phyloP scores from a whole-genome alignment of 352 stramenopile species.

The Pythium chondricola region DNA sequence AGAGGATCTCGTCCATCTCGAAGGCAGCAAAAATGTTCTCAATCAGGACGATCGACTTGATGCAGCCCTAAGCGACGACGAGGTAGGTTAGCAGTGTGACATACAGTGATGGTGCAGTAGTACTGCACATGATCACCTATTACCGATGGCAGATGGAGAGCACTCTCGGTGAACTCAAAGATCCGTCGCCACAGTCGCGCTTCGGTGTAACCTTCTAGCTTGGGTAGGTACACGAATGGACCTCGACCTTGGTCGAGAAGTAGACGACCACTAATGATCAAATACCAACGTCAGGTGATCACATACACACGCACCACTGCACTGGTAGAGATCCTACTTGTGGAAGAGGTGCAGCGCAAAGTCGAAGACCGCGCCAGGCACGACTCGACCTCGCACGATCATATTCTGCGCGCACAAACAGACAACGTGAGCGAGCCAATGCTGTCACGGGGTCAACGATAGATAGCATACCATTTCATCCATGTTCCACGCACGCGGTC shows the following conservation, averaged over 20 bases:
- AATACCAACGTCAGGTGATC: neutral
- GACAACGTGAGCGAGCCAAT: constrained; percentile 4
- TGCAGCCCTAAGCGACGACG: constrained; percentile 33
- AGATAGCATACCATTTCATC: constrained; percentile 77
- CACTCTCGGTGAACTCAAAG: constrained; percentile 88
- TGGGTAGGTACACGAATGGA: constrained; percentile 94
- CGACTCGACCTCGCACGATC: constrained; percentile 81
- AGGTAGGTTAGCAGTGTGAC: neutral
- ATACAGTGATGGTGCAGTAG: too few relatives aligned
- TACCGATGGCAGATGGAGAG: constrained; percentile 79
- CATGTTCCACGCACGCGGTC: constrained; percentile 93
- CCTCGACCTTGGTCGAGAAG: constrained; percentile 71
- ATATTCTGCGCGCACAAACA: constrained; percentile 77
- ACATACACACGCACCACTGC: too few relatives aligned
- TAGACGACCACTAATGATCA: constrained; percentile 43
- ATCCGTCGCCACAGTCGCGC: constrained; percentile 94
- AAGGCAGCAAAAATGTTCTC: constrained; percentile 96
- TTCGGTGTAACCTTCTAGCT: constrained; percentile 91
- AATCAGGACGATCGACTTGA: constrained; percentile 92
- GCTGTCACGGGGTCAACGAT: neutral
- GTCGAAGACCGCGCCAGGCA: constrained; percentile 91
- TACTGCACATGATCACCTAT: too few relatives aligned
- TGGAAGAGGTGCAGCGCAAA: constrained; percentile 95
- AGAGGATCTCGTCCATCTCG: constrained; percentile 96
- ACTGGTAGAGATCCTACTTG: constrained; percentile 84